These are phyloP conservation scores for Batrachochytrium dendrobatidis DNA, from an alignment of 371 early-diverging fungal species.

Conservation along the genomic window DNA sequence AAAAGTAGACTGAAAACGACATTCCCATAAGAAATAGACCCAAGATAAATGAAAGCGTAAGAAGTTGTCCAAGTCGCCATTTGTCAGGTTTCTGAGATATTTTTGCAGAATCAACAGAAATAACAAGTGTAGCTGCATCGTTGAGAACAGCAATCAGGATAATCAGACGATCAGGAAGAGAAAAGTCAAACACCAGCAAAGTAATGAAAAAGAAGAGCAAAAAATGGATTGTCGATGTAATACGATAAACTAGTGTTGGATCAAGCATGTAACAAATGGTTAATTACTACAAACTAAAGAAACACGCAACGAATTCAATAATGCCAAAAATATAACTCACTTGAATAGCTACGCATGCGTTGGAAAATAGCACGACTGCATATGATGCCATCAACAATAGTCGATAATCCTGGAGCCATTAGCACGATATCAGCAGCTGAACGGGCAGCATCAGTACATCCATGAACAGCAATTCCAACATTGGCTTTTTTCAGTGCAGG, in stretches of 20 bases:
- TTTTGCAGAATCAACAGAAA: constrained; percentile 84
- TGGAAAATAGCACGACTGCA: constrained; percentile 86
- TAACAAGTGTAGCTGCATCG: constrained; percentile 88
- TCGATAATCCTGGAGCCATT: constrained; percentile 76
- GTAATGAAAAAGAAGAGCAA: constrained; percentile 87
- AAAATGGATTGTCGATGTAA: constrained; percentile 89
- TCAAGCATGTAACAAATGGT: constrained; percentile 25
- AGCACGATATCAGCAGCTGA: constrained; percentile 94
- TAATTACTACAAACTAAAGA: neutral
- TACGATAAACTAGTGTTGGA: constrained; percentile 72
- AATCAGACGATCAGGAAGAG: constrained; percentile 68
- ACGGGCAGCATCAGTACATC: constrained; percentile 91
- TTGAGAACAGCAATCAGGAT: constrained; percentile 65
- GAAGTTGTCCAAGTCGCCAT: constrained; percentile 84
- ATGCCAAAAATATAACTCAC: neutral
- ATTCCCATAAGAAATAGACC: constrained; percentile 62
- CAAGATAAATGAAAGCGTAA: constrained; percentile 69
- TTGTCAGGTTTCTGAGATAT: constrained; percentile 83
- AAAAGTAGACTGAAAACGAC: constrained; percentile 74
- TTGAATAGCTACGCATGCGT: constrained; percentile 83
- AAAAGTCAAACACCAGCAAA: constrained; percentile 70
- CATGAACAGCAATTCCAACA: constrained; percentile 80
- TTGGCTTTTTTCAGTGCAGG: constrained; percentile 81
- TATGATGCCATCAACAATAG: constrained; percentile 78
- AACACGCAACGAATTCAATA: neutral